Base-by-base conservation (phyloP, 2,329 filamentous ascomycete genomes). In the Hypomyces perniciosus region DNA sequence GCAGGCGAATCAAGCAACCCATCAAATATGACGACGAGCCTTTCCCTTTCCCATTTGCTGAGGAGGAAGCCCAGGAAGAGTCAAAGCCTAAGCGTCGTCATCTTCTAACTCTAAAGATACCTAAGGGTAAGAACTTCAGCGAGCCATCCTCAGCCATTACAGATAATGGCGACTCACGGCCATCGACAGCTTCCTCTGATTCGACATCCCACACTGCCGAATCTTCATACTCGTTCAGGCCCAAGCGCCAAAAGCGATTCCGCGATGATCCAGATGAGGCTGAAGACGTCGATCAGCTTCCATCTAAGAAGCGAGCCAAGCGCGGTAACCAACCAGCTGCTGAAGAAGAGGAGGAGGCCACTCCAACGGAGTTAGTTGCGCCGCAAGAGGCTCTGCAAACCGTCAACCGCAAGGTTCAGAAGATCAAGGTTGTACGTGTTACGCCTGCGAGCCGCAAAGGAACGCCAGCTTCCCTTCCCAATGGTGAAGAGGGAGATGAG, bases 221-320 rank as follows among this genome's bases (percentile, higher is more conserved):
- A 46, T 79, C 78, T 0, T 72, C 68, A 5, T 78, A 78, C 58
- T 78, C 78, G 1, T 73, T 81, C 54, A 71, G 78, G 4, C 76
- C 77, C 29, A 80, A 80, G 62, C 71, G 76, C 7, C 76, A 77
- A 58, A 77, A 77, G 57, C 74, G 76, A 45, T 80, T 78, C 67
- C 70, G 72, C 1, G 72, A 78, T 4, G 71, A 78, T 40, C 70
- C 74, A 7, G 72, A 74, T 41, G 73, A 68, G 1, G 67, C 66
- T 10, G 70, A 71, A 12, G 65, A 64, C 31, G 59, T 58, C 9
- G 54, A 63, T 4, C 68, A 70, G 33, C 65, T 64, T 28, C 71
- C 69, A 20, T 60, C 67, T 1, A 70, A 69, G 62, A 72, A 74
- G 57, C 59, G 64, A 46, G 62, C 61, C 50, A 69, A 67, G 57